Percentiles rank a stretch among this genome's conserved stretches.
Evolutionary conservation across 768 basidiomycete species (phyloP).

Genomic region (Lactarius sp.): DNA sequence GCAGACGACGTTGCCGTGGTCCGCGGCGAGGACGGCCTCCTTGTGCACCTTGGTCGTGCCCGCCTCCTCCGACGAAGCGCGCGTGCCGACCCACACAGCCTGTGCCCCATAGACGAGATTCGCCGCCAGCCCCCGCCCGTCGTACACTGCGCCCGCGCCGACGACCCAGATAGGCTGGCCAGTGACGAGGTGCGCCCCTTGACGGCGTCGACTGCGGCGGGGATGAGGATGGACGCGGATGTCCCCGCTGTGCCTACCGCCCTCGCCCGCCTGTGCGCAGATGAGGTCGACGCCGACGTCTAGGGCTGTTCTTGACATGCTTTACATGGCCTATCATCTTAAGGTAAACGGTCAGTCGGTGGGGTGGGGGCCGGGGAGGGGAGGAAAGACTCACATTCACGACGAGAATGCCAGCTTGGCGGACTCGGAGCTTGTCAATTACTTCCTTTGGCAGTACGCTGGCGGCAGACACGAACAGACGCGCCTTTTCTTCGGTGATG

Average conservation of each 20-base stretch:
- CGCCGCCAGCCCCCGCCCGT: conserved; percentile 82
- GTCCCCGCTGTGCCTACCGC: conserved; percentile 67
- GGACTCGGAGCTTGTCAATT: conserved; percentile 61
- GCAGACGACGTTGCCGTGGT: conserved; percentile 73
- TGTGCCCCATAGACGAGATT: conserved; percentile 87
- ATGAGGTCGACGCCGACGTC: conserved; percentile 86
- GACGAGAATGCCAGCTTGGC: conserved; percentile 77
- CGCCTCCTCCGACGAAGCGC: conserved; percentile 86
- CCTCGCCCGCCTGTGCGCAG: conserved; percentile 92
- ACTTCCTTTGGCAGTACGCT: conserved; percentile 79
- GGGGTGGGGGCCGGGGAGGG: too few species aligned
- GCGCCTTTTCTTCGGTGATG: conserved; percentile 86
- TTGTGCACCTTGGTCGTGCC: conserved; percentile 82
- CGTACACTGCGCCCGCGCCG: conserved; percentile 89
- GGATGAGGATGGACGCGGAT: conserved; percentile 84
- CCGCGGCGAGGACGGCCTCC: conserved; percentile 62
- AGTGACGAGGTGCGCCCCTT: conserved; percentile 73
- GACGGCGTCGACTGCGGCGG: conserved; percentile 82
- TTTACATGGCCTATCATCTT: conserved; percentile 93
- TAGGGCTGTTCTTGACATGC: conserved; percentile 72
- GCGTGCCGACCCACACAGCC: conserved; percentile 62
- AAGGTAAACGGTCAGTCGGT: too few species aligned
- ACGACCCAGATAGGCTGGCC: conserved; percentile 82
- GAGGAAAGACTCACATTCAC: conserved; percentile 60
- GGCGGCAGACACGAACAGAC: conserved; percentile 87